Percentiles rank a stretch among this genome's conserved stretches.
Conservation (phyloP, 2,329 filamentous ascomycete species). For the Claviceps sp. region DNA sequence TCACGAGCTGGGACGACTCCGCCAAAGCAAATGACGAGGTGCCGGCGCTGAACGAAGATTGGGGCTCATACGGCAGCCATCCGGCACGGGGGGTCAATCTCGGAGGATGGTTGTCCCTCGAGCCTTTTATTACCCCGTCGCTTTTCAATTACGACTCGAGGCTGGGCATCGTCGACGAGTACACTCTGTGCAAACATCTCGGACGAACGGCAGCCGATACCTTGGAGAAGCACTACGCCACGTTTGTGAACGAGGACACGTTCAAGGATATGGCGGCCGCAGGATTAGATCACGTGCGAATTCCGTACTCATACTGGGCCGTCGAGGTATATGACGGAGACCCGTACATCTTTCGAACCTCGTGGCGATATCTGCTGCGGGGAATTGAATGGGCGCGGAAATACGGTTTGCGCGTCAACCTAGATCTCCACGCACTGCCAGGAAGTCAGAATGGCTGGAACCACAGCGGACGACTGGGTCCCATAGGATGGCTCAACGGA, state of each 20-base stretch:
- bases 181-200: constrained; percentile 59
- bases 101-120: constrained; percentile 85
- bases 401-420: constrained; percentile 80
- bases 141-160: constrained; percentile 58
- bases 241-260: constrained; percentile 72
- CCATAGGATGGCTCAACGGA: constrained; percentile 84
- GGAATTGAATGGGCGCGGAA: constrained; percentile 90
- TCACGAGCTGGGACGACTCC: constrained; percentile 75
- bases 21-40: constrained; percentile 65
- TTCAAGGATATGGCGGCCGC: constrained; percentile 76
- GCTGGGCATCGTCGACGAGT: constrained; percentile 73
- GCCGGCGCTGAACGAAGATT: constrained; percentile 60
- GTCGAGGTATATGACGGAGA: constrained; percentile 74
- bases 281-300: constrained; percentile 91
- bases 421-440: constrained; percentile 83
- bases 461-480: constrained; percentile 73
- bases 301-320: constrained; percentile 92
- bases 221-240: constrained; percentile 84
- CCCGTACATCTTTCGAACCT: constrained; percentile 73
- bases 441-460: constrained; percentile 98
- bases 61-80: constrained; percentile 61
- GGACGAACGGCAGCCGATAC: constrained; percentile 52
- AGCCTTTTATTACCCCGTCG: constrained; percentile 92
- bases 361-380: constrained; percentile 87
- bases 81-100: constrained; percentile 86